phyloP scores from a whole-genome alignment of 2,329 filamentous ascomycete genomes.

The Penicillium sp. region DNA sequence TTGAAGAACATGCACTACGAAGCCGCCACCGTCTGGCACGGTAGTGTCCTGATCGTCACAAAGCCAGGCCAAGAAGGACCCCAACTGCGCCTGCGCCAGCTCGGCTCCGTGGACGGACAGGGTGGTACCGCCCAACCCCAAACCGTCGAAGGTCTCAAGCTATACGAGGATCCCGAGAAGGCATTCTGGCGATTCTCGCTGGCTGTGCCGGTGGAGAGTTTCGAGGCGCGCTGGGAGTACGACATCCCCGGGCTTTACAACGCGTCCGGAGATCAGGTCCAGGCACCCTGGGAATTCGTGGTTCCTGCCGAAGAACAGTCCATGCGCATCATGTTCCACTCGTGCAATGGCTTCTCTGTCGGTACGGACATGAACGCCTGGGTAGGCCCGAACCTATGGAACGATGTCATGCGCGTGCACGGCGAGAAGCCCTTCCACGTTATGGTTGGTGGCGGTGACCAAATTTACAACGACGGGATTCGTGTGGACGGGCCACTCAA shows the following conservation, averaged over 20 bases:
- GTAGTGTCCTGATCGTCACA: slow-evolving; percentile 82
- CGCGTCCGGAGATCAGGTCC: slow-evolving; percentile 57
- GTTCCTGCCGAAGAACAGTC: slow-evolving; percentile 62
- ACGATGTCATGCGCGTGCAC: slow-evolving; percentile 64
- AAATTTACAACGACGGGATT: slow-evolving; percentile 77
- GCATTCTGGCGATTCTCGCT: slow-evolving; percentile 62
- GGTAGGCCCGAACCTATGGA: slow-evolving; percentile 64
- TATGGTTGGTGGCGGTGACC: slow-evolving; percentile 88
- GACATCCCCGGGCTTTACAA: slow-evolving; percentile 67
- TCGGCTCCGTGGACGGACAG: slow-evolving; percentile 33
- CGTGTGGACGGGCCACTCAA: slow-evolving; percentile 79
- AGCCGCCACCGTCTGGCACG: slow-evolving; percentile 63
- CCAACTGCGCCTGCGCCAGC: slow-evolving; percentile 54
- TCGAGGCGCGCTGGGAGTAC: slow-evolving; percentile 80
- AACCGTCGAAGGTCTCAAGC: slow-evolving; percentile 50
- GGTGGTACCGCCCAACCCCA: slow-evolving; percentile 14
- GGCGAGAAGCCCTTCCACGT: slow-evolving; percentile 62
- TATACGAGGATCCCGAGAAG: slow-evolving; percentile 61
- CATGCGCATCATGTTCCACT: slow-evolving; percentile 71
- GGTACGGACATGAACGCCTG: slow-evolving; percentile 65
- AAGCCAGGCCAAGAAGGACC: slow-evolving; percentile 67
- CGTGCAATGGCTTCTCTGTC: slow-evolving; percentile 68
- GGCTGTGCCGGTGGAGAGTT: slow-evolving; percentile 66
- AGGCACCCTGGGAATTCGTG: slow-evolving; percentile 54
- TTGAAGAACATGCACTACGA: slow-evolving; percentile 48